These are phyloP conservation scores for Melaleuca alternifolia DNA, from an alignment of 345 rosid species.

Conservation along the genomic window DNA sequence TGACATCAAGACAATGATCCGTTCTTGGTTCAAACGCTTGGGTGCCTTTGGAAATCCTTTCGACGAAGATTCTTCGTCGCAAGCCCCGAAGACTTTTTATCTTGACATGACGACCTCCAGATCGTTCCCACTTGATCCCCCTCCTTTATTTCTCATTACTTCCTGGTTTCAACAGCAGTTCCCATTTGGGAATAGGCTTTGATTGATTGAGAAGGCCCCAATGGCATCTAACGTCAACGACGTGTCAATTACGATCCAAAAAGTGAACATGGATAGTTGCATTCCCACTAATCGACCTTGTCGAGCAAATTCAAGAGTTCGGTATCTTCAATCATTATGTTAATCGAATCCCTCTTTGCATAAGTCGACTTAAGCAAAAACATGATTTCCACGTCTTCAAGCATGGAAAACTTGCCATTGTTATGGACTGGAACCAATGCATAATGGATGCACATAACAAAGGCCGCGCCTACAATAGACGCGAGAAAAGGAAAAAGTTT, in stretches of 20 bases:
- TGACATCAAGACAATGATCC: too few species aligned
- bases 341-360: neutral
- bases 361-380: neutral
- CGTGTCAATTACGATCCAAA: neutral
- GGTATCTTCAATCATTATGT: neutral
- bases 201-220: neutral
- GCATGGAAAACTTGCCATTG: neutral
- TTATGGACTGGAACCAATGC: neutral
- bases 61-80: too few species aligned
- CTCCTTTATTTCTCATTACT: too few species aligned
- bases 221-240: neutral
- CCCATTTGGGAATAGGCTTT: neutral
- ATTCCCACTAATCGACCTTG: neutral
- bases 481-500: neutral
- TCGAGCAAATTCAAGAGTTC: neutral
- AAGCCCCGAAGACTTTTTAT: too few species aligned
- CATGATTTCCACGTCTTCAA: neutral
- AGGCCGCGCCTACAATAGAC: neutral
- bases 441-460: rapidly evolving
- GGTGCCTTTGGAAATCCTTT: too few species aligned
- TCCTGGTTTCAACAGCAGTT: neutral
- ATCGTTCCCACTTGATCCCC: too few species aligned
- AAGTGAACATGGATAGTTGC: neutral
- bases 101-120: neutral
- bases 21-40: too few species aligned